Conservation (phyloP, 495 filamentous ascomycete genomes). For the Penicillium roqueforti region DNA sequence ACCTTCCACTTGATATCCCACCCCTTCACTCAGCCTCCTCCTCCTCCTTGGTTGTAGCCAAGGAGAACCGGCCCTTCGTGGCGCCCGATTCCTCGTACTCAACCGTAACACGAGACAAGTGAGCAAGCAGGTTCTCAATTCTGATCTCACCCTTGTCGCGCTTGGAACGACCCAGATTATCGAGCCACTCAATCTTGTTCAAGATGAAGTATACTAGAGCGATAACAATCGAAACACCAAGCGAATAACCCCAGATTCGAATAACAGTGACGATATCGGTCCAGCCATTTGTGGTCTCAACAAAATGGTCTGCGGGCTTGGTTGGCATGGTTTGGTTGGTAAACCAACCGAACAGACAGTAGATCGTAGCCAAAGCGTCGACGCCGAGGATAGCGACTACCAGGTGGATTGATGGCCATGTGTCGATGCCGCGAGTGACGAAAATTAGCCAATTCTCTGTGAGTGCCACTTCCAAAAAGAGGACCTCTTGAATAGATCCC, state of each 20-base stretch:
- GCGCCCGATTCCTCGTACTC: constrained; percentile 59
- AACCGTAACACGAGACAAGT: constrained; percentile 63
- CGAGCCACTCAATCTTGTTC: constrained; percentile 61
- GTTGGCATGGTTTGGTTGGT: constrained; percentile 46
- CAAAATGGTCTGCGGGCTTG: constrained; percentile 36
- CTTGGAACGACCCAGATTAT: constrained; percentile 68
- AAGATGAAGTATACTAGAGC: constrained; percentile 71
- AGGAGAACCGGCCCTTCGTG: constrained; percentile 34
- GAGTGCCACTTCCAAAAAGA: constrained; percentile 67
- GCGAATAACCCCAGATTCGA: constrained; percentile 71
- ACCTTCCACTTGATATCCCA: background rate
- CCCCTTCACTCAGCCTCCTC: constrained; percentile 35
- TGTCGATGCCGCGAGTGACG: constrained; percentile 63
- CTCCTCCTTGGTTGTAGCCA: constrained; percentile 42
- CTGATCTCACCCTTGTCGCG: constrained; percentile 63
- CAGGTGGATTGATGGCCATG: constrained; percentile 64
- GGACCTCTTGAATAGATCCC: constrained; percentile 63
- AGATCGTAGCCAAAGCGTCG: constrained; percentile 62
- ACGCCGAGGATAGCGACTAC: constrained; percentile 64
- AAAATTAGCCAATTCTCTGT: constrained; percentile 79
- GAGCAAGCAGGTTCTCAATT: constrained; percentile 70
- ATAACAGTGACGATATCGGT: constrained; percentile 74
- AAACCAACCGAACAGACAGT: constrained; percentile 70
- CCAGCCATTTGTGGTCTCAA: constrained; percentile 55
- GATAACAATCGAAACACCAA: constrained; percentile 70